Base-by-base conservation (phyloP, 345 rosid species). In the Linum tenue region DNA sequence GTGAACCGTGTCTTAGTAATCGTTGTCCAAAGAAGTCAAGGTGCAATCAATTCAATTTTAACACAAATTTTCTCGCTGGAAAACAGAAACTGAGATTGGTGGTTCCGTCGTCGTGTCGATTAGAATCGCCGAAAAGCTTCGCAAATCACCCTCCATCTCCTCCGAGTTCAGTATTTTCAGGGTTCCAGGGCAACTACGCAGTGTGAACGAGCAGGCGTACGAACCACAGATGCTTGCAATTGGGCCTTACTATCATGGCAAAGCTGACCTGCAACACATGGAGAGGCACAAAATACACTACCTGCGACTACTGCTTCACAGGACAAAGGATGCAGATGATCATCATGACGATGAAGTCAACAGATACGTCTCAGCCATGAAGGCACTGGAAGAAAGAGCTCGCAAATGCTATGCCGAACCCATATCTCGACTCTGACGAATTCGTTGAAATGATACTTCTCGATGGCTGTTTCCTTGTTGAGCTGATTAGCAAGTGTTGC, bases 361-460 rank as follows among this genome's bases (percentile, higher is more conserved):
- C 2, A 37, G 42, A 3, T 73, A 63, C n/a, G 67, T 66, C 0
- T 0, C 0, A 4, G 58, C 66, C 37, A 22, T 68, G 37, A 71
- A 38, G n/a, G 57, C 14, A 38, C 8, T 77, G 37, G 78, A 72
- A 70, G 69, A 56, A 58, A n/a, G 9, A 42, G 80, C 80, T 64
- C 69, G 70, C 22, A 7, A 17, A 14, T 72, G 72, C 41, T 74
- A 74, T 37, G 70, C 22, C 4, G 70, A 66, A 11, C 17, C 16
- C 0, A 4, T 70, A 14, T 53, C 38, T 71, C 0, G 5, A 15
- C 12, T 0, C 14, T 0, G 68, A 76, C 11, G 64, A 65, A 2
- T 73, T 78, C 39, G 48, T 71, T 7, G 58, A 72, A 61, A 71
- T 77, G 78, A 14, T 75, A 75, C 70, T 77, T 3, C 72, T 80